A percentile compares a stretch with the other conserved stretches of the same genome.
These are phyloP conservation scores for Alloascoidea africana DNA, from an alignment of 805 yeast genomes.

Conservation along the genomic window DNA sequence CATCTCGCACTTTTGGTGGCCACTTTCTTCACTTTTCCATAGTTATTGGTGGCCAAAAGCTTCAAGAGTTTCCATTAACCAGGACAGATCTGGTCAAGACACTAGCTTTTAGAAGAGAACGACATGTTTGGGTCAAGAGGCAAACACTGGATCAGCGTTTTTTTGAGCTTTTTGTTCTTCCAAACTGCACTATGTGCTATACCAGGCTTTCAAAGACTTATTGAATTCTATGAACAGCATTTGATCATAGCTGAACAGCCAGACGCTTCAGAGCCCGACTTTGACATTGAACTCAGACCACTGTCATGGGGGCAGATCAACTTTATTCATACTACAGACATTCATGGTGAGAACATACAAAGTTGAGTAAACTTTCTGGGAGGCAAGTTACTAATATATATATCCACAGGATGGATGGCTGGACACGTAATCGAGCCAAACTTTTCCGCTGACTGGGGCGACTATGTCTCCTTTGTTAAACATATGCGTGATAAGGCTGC, in stretches of 20 bases:
- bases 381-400: not conserved
- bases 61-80: no score
- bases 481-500: constrained; percentile 33
- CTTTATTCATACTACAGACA: constrained; percentile 89
- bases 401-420: constrained; percentile 50
- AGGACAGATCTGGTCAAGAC: no score
- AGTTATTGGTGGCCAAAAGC: no score
- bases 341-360: constrained; percentile 60
- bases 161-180: no score
- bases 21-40: no score
- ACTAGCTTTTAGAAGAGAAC: no score
- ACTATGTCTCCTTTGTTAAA: constrained; percentile 53
- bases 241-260: constrained; percentile 14
- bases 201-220: no score
- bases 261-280: constrained; percentile 18
- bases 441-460: constrained; percentile 88
- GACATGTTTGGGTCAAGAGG: no score
- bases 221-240: constrained; percentile 4
- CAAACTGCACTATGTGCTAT: no score
- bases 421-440: constrained; percentile 73
- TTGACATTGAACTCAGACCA: constrained; percentile 29
- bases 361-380: no score
- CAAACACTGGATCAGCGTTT: no score
- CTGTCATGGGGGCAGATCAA: constrained; percentile 59
- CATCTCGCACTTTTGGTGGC: no score